Evolutionary conservation across 768 basidiomycete species (phyloP).

Genomic region (Boletus huronensis): DNA sequence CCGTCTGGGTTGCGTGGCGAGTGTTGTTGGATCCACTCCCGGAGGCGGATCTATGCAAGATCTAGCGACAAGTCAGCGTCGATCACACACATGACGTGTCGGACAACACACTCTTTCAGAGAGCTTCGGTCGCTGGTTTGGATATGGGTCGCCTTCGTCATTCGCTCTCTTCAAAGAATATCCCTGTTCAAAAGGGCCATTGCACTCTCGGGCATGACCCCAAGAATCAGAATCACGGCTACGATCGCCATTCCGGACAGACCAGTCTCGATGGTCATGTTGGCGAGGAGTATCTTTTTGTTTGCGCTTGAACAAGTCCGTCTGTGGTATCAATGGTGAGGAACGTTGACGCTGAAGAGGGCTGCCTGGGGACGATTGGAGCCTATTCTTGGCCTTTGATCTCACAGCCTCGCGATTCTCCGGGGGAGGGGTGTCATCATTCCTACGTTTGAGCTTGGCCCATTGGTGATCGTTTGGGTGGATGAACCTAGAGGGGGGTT

Average conservation of each 20-base stretch:
- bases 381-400: slow-evolving; percentile 23
- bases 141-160: slow-evolving; percentile 23
- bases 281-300: slow-evolving; percentile 23
- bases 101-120: slow-evolving; percentile 27
- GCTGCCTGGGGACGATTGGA: slow-evolving; percentile 18
- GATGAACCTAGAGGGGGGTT: slow-evolving; percentile 38
- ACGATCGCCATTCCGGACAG: slow-evolving; percentile 19
- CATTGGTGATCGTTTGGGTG: slow-evolving; percentile 50
- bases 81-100: background rate
- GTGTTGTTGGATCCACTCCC: slow-evolving; percentile 2
- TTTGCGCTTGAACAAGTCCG: slow-evolving; percentile 40
- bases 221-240: slow-evolving; percentile 25
- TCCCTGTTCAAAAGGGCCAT: slow-evolving; percentile 10
- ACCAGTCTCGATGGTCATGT: slow-evolving; percentile 21
- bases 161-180: slow-evolving; percentile 25
- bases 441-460: slow-evolving; percentile 23
- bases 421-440: slow-evolving; percentile 17
- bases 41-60: slow-evolving; percentile 8
- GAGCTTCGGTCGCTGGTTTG: slow-evolving; percentile 26
- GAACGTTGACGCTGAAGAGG: slow-evolving; percentile 23
- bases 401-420: slow-evolving; percentile 20
- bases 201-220: slow-evolving; percentile 20
- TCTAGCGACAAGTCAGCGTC: slow-evolving; percentile 17
- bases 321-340: slow-evolving; percentile 41
- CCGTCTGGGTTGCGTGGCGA: slow-evolving; percentile 3